Conservation (phyloP, 2,329 filamentous ascomycete genomes). For the Alternaria triticina region DNA sequence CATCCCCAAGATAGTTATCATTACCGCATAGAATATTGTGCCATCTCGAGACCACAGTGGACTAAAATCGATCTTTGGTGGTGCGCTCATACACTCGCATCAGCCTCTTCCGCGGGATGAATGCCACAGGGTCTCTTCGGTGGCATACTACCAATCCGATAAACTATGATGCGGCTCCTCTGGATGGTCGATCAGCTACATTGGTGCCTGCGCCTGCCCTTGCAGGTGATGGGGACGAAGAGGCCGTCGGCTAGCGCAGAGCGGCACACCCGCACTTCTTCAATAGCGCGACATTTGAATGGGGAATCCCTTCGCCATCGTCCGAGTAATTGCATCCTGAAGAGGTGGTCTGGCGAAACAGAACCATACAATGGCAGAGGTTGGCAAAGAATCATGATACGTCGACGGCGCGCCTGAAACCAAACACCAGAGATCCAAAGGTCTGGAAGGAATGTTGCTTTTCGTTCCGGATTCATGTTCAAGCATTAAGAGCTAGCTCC, state of each 20-base stretch:
- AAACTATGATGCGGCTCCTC: neutral
- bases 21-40: neutral
- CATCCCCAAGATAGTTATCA: neutral
- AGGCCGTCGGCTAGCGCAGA: neutral
- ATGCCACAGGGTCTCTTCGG: neutral
- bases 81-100: neutral
- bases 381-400: neutral
- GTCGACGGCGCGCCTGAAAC: neutral
- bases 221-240: neutral
- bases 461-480: neutral
- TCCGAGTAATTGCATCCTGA: neutral
- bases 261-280: neutral
- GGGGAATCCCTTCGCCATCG: neutral
- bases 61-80: neutral
- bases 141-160: neutral
- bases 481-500: neutral
- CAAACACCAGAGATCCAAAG: neutral
- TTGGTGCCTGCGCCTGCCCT: neutral
- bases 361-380: neutral
- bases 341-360: neutral
- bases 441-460: neutral
- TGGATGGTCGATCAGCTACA: neutral
- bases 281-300: neutral
- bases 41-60: neutral
- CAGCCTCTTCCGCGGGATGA: neutral